Base-by-base conservation (phyloP, 2,329 filamentous ascomycete genomes). In the Trichoderma aggressivum region DNA sequence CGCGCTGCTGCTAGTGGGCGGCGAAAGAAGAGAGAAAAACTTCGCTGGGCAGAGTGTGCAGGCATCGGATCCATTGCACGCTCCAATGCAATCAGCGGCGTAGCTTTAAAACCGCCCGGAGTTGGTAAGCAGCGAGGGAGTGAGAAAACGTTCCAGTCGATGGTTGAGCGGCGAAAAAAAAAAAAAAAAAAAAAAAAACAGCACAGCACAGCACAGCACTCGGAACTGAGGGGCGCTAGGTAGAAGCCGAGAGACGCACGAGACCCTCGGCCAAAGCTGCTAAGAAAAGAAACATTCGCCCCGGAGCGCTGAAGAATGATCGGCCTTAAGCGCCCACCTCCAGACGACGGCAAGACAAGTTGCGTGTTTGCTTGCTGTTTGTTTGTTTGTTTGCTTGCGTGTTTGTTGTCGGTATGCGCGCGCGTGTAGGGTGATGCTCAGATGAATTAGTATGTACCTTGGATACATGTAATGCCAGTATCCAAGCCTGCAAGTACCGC, bases 241-340 rank as follows among this genome's bases (percentile, higher is more conserved):
- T 50, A 50, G 56, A 21, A 28, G 18, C 56, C 30, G 28, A 47
- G 34, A 58, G 16, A 32, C 21, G 60, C 34, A 63, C 60, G 36
- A 63, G 36, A 26, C 60, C 60, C 24, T 14, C 34, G 39, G 26
- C 60, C 39, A 24, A 43, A 1, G 14, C 26, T 53, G 62, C 26
- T 67, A 18, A 47, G 34, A 43, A 34, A 18, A 43, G 10, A 56
- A 67, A 28, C 64, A 58, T n/a, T 6, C 14, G 50, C 43, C n/a
- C 43, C 43, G 43, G 43, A 50, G 43, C 28, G 55, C 55, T 60
- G 55, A 68, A 53, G 36, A 60, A 60, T 60, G 65, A 60, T 68
- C 58, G 66, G 18, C 43, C 32, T 24, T 55, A 70, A 39, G 66
- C 58, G 66, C 66, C 66, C 43, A 55, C 36, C 18, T 50, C n/a